A percentile compares a stretch with the other conserved stretches of the same genome.
phyloP scores from a whole-genome alignment of 2,329 filamentous ascomycete genomes.

The Scedosporium boydii region DNA sequence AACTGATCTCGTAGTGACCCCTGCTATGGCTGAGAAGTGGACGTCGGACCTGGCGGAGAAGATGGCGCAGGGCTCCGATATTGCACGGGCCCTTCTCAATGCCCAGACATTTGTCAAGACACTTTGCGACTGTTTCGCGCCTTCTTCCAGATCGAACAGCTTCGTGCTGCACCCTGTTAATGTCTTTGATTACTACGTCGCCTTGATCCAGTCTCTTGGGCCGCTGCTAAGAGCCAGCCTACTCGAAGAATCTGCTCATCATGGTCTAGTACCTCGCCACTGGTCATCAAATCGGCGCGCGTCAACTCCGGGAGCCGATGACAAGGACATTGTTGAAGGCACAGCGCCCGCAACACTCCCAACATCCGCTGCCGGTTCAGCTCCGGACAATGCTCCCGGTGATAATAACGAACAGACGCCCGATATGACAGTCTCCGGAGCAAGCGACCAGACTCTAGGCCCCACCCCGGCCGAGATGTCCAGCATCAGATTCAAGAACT shows the following conservation, averaged over 20 bases:
- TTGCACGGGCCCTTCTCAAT: conserved; percentile 69
- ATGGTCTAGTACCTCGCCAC: conserved; percentile 61
- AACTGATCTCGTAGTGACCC: conserved; percentile 24
- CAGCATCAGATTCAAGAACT: conserved; percentile 55
- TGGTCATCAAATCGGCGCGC: conserved; percentile 32
- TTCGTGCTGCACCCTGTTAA: conserved; percentile 68
- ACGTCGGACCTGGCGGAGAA: conserved; percentile 28
- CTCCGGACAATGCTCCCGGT: conserved; percentile 16
- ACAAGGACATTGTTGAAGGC: background rate
- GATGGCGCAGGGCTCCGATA: conserved; percentile 57
- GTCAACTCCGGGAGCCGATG: background rate
- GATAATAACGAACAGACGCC: conserved; percentile 8
- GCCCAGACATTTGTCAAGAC: conserved; percentile 69
- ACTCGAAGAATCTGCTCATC: conserved; percentile 73
- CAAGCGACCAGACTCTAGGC: conserved; percentile 18
- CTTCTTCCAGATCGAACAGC: conserved; percentile 52
- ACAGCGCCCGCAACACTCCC: background rate
- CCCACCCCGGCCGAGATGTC: background rate
- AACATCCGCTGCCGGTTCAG: conserved; percentile 9
- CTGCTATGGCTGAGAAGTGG: conserved; percentile 23
- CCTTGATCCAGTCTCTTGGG: conserved; percentile 66
- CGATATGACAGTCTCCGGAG: conserved; percentile 20
- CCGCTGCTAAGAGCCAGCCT: conserved; percentile 70
- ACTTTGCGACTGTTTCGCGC: conserved; percentile 64
- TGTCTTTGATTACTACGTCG: conserved; percentile 71